These are phyloP conservation scores for Colletotrichum ledebouriae DNA, from an alignment of 2,329 filamentous ascomycete species.

Conservation along the genomic window DNA sequence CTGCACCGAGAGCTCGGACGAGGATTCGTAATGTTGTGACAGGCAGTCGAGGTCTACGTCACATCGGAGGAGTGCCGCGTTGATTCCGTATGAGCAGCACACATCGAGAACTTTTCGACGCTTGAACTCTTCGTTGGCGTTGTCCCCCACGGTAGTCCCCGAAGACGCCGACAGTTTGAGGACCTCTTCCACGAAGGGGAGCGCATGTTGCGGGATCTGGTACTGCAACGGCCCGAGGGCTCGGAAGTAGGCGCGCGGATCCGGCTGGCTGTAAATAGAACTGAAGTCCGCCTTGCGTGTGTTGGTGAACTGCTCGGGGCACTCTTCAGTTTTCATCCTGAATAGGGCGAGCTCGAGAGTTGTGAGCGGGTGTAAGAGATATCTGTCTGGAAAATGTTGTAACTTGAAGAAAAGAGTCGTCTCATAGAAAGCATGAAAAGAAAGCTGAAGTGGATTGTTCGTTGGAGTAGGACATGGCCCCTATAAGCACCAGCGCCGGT, in stretches of 20 bases:
- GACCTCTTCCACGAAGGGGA: conserved; percentile 14
- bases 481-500: too few species aligned
- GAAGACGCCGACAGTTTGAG: conserved; percentile 5
- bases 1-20: background rate
- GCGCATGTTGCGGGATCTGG: conserved; percentile 30
- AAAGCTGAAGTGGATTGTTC: background rate
- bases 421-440: background rate
- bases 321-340: conserved; percentile 27
- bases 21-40: conserved; percentile 5
- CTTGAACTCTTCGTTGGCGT: too few species aligned
- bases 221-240: conserved; percentile 20
- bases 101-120: conserved; percentile 18
- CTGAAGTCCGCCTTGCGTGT: conserved; percentile 31
- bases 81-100: conserved; percentile 33
- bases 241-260: conserved; percentile 28
- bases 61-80: conserved; percentile 27
- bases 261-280: conserved; percentile 28
- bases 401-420: background rate
- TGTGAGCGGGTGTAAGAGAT: too few species aligned
- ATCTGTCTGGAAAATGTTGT: too few species aligned
- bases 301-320: conserved; percentile 10
- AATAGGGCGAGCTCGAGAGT: background rate
- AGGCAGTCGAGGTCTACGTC: conserved; percentile 5
- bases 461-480: too few species aligned
- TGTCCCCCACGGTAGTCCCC: background rate